A percentile compares a stretch with the other conserved stretches of the same genome.
phyloP scores from a whole-genome alignment of 1,139 yeast species.

The Candida gigantensis region DNA sequence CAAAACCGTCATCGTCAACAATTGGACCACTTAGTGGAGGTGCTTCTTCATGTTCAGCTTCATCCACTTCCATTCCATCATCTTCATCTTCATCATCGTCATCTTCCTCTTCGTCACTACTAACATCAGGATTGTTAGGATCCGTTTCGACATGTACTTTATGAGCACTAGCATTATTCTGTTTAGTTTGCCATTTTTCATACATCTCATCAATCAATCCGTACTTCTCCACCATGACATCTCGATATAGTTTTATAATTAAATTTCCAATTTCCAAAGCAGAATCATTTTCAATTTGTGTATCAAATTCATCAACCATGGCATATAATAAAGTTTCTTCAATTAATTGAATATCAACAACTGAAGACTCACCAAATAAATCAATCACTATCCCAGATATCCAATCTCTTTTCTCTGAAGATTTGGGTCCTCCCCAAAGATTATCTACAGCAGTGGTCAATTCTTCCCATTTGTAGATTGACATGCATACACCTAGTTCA shows the following conservation, averaged over 20 bases:
- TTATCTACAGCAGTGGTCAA: slow-evolving; percentile 91
- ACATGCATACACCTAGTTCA: slow-evolving; percentile 94
- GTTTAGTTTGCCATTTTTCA: slow-evolving; percentile 55
- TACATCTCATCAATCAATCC: slow-evolving; percentile 60
- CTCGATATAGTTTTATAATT: slow-evolving; percentile 65
- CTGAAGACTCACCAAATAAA: slow-evolving; percentile 57
- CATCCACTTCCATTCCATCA: slow-evolving; percentile 42
- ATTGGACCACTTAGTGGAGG: slow-evolving; percentile 50
- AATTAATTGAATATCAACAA: slow-evolving; percentile 73
- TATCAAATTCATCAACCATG: slow-evolving; percentile 94
- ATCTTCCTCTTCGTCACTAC: slow-evolving; percentile 46
- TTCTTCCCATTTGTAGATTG: slow-evolving; percentile 85
- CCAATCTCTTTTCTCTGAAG: slow-evolving; percentile 94
- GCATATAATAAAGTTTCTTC: slow-evolving; percentile 87
- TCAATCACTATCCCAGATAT: slow-evolving; percentile 81
- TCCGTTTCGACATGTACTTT: slow-evolving; percentile 51
- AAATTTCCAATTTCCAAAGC: slow-evolving; percentile 73
- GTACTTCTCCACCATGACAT: slow-evolving; percentile 57
- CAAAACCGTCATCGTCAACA: slow-evolving; percentile 92
- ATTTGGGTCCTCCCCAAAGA: slow-evolving; percentile 94
- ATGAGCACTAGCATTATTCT: slow-evolving; percentile 34
- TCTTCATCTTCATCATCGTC: slow-evolving; percentile 26
- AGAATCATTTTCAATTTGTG: slow-evolving; percentile 83
- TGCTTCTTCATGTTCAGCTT: slow-evolving; percentile 14
- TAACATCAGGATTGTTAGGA: slow-evolving; percentile 60